Conservation (phyloP, 768 basidiomycete genomes). For the Kwoniella mangroviensis region DNA sequence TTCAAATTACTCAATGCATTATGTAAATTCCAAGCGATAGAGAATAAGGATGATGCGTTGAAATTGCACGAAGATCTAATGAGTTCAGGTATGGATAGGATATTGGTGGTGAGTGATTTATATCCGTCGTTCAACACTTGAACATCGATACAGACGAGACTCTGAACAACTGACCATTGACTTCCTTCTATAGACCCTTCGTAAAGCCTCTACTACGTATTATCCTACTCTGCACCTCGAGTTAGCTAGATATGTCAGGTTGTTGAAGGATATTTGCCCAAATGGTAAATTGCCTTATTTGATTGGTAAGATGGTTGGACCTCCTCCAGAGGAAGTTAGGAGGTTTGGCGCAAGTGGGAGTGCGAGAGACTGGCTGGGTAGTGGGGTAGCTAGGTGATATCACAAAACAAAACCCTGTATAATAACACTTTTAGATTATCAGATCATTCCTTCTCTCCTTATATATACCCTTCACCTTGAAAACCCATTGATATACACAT, state of each 20-base stretch:
- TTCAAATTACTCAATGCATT: conserved; percentile 83
- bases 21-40: conserved; percentile 67
- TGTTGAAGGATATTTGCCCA: conserved; percentile 69
- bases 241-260: conserved; percentile 79
- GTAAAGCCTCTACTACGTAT: conserved; percentile 92
- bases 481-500: background rate
- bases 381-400: background rate
- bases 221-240: conserved; percentile 95
- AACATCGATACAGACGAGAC: background rate
- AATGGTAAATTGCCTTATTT: conserved; percentile 73
- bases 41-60: conserved; percentile 67
- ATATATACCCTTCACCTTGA: background rate
- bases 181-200: conserved; percentile 71
- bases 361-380: conserved; percentile 9
- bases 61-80: conserved; percentile 86
- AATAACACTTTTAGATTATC: background rate
- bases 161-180: background rate
- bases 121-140: background rate
- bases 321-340: conserved; percentile 70
- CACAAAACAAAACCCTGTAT: background rate
- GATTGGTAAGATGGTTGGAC: conserved; percentile 75
- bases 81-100: conserved; percentile 86
- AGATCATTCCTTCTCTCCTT: background rate
- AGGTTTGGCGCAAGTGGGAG: conserved; percentile 1
- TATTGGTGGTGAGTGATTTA: conserved; percentile 72